A percentile compares a stretch with the other conserved stretches of the same genome.
Conservation (phyloP, 495 filamentous ascomycete species). For the Tricharina praecox region DNA sequence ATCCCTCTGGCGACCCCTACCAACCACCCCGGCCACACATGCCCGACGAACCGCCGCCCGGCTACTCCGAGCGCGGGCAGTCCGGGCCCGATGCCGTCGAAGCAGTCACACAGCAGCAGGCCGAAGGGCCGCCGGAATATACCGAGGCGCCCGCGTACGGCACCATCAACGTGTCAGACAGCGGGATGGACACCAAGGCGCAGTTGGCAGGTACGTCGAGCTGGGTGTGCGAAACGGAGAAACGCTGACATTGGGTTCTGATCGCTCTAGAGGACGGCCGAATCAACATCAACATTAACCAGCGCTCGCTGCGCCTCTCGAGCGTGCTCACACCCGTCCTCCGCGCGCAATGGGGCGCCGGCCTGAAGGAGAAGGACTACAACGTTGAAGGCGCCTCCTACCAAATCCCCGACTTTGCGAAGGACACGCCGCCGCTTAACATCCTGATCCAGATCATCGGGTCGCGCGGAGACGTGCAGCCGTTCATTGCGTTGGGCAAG, state of each 20-base stretch:
- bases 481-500: conserved; percentile 55
- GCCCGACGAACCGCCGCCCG: too few relatives aligned
- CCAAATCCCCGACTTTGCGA: conserved; percentile 33
- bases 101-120: conserved; percentile 11
- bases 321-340: conserved; percentile 50
- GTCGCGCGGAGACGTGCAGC: conserved; percentile 58
- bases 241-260: too few relatives aligned
- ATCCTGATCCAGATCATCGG: conserved; percentile 69
- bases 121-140: conserved; percentile 34
- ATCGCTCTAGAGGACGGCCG: conserved; percentile 49
- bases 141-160: conserved; percentile 35
- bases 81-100: too few relatives aligned
- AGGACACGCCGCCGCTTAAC: conserved; percentile 35
- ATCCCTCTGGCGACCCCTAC: too few relatives aligned
- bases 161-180: conserved; percentile 34
- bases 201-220: conserved; percentile 29
- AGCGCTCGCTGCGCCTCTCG: conserved; percentile 45
- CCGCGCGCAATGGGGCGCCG: conserved; percentile 37
- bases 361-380: conserved; percentile 11
- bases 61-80: too few relatives aligned
- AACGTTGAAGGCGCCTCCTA: conserved; percentile 34
- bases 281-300: conserved; percentile 50
- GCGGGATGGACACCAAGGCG: conserved; percentile 39
- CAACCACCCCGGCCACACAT: too few relatives aligned
- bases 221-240: too few relatives aligned